phyloP scores from a whole-genome alignment of 805 yeast genomes.

The Barnettozyma wickerhamii region DNA sequence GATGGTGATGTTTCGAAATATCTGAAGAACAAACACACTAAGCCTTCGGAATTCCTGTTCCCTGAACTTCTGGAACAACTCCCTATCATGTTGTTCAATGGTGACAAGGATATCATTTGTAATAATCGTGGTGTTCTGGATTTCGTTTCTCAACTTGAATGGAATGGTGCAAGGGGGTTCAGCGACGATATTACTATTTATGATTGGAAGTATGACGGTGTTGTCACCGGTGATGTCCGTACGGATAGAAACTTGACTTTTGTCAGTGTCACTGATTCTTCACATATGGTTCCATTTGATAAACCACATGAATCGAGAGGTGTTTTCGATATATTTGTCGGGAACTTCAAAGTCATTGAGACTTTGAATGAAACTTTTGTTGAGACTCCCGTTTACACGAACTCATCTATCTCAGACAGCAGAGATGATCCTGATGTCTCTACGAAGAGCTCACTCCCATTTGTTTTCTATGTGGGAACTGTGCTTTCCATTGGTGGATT shows the following conservation, averaged over 20 bases:
- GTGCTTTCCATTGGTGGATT: constrained; percentile 18
- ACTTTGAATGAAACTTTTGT: constrained; percentile 12
- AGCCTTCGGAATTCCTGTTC: constrained; percentile 61
- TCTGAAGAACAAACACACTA: constrained; percentile 48
- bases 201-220: constrained; percentile 45
- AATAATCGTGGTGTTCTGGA: constrained; percentile 73
- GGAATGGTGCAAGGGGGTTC: constrained; percentile 52
- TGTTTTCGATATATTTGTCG: constrained; percentile 48
- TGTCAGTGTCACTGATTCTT: constrained; percentile 66
- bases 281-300: constrained; percentile 95
- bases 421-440: constrained; percentile 7
- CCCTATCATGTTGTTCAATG: constrained; percentile 74
- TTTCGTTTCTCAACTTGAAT: constrained; percentile 54
- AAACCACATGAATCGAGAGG: constrained; percentile 66
- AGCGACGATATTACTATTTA: constrained; percentile 21
- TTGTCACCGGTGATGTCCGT: constrained; percentile 39
- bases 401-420: constrained; percentile 9
- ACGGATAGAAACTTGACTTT: constrained; percentile 73
- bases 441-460: constrained; percentile 21
- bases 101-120: constrained; percentile 86
- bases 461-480: constrained; percentile 19
- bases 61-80: constrained; percentile 55
- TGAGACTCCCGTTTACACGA: constrained; percentile 24
- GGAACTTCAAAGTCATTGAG: constrained; percentile 20
- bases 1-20: constrained; percentile 48